A percentile compares a stretch with the other conserved stretches of the same genome.
Evolutionary conservation across 2,329 filamentous ascomycete species (phyloP).

Genomic region (Ceratocystis destructans): DNA sequence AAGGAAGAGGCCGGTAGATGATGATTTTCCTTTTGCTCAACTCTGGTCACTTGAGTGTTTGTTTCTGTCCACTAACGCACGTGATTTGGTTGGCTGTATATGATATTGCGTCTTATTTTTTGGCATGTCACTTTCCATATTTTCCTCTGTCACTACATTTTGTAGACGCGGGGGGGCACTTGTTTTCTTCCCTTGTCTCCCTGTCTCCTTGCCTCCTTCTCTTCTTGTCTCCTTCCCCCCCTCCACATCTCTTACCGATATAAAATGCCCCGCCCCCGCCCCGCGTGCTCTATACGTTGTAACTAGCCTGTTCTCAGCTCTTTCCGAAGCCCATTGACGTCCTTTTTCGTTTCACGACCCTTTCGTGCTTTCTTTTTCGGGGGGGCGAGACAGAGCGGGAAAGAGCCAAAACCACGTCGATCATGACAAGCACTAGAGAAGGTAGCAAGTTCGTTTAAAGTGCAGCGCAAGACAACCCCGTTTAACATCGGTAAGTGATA

Average conservation of each 20-base stretch:
- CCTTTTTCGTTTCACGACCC: not conserved
- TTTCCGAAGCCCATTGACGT: not conserved
- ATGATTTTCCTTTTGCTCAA: not conserved
- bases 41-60: not conserved
- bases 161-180: too few relatives aligned
- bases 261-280: too few relatives aligned
- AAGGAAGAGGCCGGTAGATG: not conserved
- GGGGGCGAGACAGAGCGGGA: not conserved
- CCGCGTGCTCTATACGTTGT: too few relatives aligned
- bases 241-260: too few relatives aligned
- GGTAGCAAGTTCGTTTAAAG: too few relatives aligned
- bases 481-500: too few relatives aligned
- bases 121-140: not conserved
- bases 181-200: not conserved
- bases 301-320: not conserved
- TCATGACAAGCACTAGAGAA: too few relatives aligned
- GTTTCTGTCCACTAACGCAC: not conserved
- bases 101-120: not conserved
- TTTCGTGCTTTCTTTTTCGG: not conserved
- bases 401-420: too few relatives aligned
- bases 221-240: not conserved
- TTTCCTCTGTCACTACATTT: not conserved
- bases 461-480: too few relatives aligned
- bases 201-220: not conserved
- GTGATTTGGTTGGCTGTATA: not conserved